Conservation (phyloP, 2,329 filamentous ascomycete genomes). For the Trichoderma citrinoviride region DNA sequence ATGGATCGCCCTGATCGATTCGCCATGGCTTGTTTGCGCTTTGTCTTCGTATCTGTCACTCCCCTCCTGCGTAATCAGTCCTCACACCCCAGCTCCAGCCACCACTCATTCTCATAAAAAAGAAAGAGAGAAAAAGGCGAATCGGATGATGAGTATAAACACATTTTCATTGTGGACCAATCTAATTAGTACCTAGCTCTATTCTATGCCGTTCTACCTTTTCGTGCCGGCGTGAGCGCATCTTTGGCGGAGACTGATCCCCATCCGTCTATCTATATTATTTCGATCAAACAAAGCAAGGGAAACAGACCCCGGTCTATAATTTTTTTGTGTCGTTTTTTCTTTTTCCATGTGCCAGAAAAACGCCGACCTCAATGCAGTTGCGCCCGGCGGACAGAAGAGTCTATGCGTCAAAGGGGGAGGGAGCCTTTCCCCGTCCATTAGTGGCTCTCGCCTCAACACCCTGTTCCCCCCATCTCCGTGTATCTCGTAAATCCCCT, state of each 20-base stretch:
- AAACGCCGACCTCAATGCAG: neutral
- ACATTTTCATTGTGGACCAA: neutral
- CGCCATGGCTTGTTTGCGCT: too few species aligned
- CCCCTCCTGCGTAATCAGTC: neutral
- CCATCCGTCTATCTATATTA: neutral
- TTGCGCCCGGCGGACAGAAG: neutral
- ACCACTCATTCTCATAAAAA: too few species aligned
- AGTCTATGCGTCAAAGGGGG: neutral
- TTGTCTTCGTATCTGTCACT: too few species aligned
- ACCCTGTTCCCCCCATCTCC: neutral
- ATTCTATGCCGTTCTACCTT: neutral
- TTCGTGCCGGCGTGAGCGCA: too few species aligned
- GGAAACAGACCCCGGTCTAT: constrained; percentile 1
- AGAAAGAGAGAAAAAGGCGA: neutral
- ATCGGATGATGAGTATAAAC: neutral
- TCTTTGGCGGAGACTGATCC: neutral
- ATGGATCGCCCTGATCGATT: too few species aligned
- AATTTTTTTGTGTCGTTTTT: neutral
- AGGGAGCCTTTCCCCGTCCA: neutral
- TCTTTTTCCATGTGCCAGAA: neutral
- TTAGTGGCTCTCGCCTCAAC: neutral
- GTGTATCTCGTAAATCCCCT: neutral
- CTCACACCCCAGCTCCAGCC: too few species aligned
- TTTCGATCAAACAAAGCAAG: neutral
- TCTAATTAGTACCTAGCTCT: constrained; percentile 7